These are phyloP conservation scores for Leptographium radiaticola DNA, from an alignment of 2,329 filamentous ascomycete genomes.

Conservation along the genomic window DNA sequence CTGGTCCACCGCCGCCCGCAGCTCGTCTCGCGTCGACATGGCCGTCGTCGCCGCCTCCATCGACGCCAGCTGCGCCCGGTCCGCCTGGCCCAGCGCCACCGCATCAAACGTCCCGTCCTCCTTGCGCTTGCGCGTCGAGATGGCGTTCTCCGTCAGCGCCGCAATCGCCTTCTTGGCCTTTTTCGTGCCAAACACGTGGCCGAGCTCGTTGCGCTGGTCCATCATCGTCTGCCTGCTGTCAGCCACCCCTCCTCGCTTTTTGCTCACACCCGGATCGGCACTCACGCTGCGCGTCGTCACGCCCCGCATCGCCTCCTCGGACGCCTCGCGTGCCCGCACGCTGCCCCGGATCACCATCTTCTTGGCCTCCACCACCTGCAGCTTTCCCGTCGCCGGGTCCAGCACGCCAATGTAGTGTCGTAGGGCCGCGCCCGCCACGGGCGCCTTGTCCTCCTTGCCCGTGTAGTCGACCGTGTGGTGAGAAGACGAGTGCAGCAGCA, in stretches of 20 bases:
- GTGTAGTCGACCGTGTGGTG: slow-evolving; percentile 48
- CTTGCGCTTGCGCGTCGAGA: slow-evolving; percentile 27
- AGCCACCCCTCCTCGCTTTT: neutral
- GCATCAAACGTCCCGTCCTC: slow-evolving; percentile 28
- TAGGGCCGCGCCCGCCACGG: slow-evolving; percentile 28
- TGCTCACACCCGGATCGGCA: neutral
- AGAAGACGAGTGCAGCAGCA: slow-evolving; percentile 43
- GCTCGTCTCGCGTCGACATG: slow-evolving; percentile 29
- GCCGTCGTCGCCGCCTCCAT: slow-evolving; percentile 47
- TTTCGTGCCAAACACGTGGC: slow-evolving; percentile 71
- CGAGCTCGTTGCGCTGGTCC: slow-evolving; percentile 55
- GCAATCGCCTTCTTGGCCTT: slow-evolving; percentile 70
- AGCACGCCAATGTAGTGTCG: slow-evolving; percentile 55
- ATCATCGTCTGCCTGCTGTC: slow-evolving; percentile 33
- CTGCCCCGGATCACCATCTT: slow-evolving; percentile 48
- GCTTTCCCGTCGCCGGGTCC: slow-evolving; percentile 43
- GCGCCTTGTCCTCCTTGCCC: slow-evolving; percentile 36
- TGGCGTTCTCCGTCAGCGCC: slow-evolving; percentile 58
- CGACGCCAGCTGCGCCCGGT: slow-evolving; percentile 46
- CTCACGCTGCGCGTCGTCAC: slow-evolving; percentile 23
- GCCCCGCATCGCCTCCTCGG: slow-evolving; percentile 30
- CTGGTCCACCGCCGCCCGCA: slow-evolving; percentile 42
- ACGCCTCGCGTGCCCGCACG: slow-evolving; percentile 41
- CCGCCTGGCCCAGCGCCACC: slow-evolving; percentile 23
- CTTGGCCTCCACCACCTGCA: slow-evolving; percentile 50